Evolutionary conservation across 257 asterid species (phyloP).

Genomic region (Cynanchum wilfordii): DNA sequence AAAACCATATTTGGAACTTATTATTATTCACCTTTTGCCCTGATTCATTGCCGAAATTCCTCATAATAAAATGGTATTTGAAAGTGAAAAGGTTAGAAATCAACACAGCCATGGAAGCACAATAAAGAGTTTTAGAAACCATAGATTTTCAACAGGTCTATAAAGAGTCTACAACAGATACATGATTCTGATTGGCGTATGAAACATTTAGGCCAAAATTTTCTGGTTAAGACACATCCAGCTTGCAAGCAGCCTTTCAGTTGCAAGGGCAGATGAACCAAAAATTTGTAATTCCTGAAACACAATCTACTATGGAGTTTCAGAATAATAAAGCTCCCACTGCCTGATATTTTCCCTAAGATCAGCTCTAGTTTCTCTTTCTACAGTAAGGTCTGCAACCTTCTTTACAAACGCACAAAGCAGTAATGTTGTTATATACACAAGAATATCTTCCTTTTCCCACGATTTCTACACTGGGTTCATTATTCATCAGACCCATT

Average conservation of each 20-base stretch:
- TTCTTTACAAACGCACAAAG: neutral
- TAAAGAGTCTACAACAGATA: neutral
- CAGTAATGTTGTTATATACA: neutral
- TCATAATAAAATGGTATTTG: neutral
- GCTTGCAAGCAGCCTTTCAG: neutral
- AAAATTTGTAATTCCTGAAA: neutral
- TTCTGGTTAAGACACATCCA: neutral
- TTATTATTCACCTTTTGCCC: too few relatives aligned
- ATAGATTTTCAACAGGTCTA: neutral
- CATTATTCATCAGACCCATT: conserved; percentile 32
- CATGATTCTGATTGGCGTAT: neutral
- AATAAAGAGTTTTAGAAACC: neutral
- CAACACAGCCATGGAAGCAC: neutral
- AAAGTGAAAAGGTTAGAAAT: neutral
- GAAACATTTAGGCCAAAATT: neutral
- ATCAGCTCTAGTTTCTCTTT: neutral
- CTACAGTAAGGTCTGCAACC: neutral
- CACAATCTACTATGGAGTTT: neutral
- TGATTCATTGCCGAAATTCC: too few relatives aligned
- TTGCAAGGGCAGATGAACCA: neutral
- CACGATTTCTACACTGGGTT: neutral
- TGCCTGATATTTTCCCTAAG: neutral
- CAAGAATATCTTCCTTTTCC: neutral
- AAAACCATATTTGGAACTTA: too few relatives aligned
- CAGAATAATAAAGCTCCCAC: neutral